Evolutionary conservation across 1,284 basidiomycete species (phyloP), one percentile per base, ranked within the genome.

Genomic region (Irpex lacteus): DNA sequence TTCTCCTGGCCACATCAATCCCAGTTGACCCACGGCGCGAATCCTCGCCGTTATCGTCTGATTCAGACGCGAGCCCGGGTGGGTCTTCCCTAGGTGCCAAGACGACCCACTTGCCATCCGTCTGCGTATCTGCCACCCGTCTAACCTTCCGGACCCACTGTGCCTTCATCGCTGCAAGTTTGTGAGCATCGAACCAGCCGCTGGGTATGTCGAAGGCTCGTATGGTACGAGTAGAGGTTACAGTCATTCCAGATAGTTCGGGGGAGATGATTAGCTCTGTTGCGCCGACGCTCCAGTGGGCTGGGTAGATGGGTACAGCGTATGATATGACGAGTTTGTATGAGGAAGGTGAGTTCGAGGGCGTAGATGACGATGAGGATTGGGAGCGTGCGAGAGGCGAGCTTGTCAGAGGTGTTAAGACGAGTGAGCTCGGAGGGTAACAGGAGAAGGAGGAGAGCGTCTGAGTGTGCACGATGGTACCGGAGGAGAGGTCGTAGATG

Each of bases 41-140:
- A 26, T 44, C 15, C 4, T 15, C 40, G 40, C 40, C 40, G 15
- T 44, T 5, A 44, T 44, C 5, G 40, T 9, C 15, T 5, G 8
- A 8, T 19, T 62, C 54, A 26, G 59, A 49, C n/a, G 60, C 37
- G 0, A 62, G 26, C 5, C 56, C 32, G 1, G 53, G 60, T 34
- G 66, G 60, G 32, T 60, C 62, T 21, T 85, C 81, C 1, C 80
- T 85, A 5, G 90, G 85, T 6, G 88, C 91, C 55, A 94, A 80
- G 7, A 93, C 87, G 57, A 94, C 85, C 88, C 90, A 94, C 77
- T 91, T 92, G 6, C 91, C 91, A 70, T 93, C 91, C 6, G 91
- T 91, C 70, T 91, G 86, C 13, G 83, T 87, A 66, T 86, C 88
- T 19, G 86, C 84, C 37, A 93, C 86, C 13, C 80, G 77, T 47